These are phyloP conservation scores for Phytophthora citrophthora DNA, from an alignment of 352 stramenopile genomes.

Conservation along the genomic window DNA sequence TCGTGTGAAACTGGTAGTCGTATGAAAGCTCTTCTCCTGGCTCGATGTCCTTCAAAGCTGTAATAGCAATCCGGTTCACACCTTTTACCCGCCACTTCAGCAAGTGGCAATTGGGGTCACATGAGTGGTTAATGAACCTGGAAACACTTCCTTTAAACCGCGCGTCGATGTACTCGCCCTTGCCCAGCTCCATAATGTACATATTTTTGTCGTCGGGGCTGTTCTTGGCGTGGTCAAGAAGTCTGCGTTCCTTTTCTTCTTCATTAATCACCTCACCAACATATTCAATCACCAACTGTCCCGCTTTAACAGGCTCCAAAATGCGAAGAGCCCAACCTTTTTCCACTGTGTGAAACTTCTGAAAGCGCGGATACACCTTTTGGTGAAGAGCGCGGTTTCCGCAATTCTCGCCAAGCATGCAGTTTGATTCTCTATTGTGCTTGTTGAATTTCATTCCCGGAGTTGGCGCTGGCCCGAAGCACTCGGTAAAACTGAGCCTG, in stretches of 20 bases:
- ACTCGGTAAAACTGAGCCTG: constrained; percentile 92
- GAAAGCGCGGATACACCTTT: constrained; percentile 73
- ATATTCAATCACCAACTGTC: constrained; percentile 94
- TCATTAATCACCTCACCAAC: constrained; percentile 96
- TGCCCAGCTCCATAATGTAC: constrained; percentile 95
- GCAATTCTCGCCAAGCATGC: constrained; percentile 88
- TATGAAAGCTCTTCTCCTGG: constrained; percentile 93
- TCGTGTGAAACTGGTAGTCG: constrained; percentile 95
- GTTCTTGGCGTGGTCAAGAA: constrained; percentile 83
- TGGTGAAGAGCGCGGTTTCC: constrained; percentile 92
- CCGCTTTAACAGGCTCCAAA: constrained; percentile 79
- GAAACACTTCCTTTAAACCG: constrained; percentile 93
- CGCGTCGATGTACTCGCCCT: constrained; percentile 96
- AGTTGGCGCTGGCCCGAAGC: constrained; percentile 76
- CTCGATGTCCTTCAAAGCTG: constrained; percentile 89
- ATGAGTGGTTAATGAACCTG: constrained; percentile 98
- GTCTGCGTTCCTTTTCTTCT: constrained; percentile 88
- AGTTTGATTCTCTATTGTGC: constrained; percentile 89
- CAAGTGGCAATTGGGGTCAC: constrained; percentile 95
- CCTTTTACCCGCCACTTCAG: constrained; percentile 96
- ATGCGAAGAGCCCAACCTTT: constrained; percentile 93
- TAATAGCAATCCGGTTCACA: constrained; percentile 93
- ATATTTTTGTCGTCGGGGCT: constrained; percentile 96
- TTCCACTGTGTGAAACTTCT: constrained; percentile 81
- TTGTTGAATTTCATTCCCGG: constrained; percentile 74